Conservation (phyloP, 371 early-diverging fungal genomes). For the Apophysomyces variabilis region DNA sequence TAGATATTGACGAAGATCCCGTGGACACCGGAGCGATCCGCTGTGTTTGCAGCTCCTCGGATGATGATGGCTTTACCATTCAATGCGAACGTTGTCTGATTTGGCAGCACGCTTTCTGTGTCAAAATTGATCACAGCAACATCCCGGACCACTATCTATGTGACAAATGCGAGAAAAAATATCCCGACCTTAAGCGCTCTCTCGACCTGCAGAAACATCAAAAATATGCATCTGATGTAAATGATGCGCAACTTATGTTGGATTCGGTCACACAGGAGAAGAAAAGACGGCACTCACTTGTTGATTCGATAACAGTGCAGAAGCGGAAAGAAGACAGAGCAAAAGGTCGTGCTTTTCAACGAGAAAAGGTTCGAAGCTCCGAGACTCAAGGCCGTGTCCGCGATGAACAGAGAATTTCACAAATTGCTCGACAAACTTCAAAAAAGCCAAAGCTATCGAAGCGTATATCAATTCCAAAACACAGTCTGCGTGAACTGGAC, state of each 20-base stretch:
- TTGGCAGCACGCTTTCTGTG: constrained; percentile 96
- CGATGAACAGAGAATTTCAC: background rate
- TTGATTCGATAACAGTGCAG: background rate
- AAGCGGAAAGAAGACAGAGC: background rate
- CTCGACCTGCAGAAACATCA: background rate
- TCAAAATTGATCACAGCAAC: constrained; percentile 61
- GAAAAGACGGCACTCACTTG: background rate
- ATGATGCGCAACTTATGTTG: background rate
- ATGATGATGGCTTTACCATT: constrained; percentile 99
- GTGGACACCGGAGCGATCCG: constrained; percentile 89
- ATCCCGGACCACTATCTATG: constrained; percentile 89
- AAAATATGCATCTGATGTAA: constrained; percentile 21
- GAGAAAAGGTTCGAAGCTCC: constrained; percentile 14
- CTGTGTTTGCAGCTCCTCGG: constrained; percentile 91
- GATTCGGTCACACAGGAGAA: background rate
- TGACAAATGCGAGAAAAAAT: constrained; percentile 74
- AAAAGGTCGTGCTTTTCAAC: background rate
- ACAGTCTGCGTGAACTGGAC: constrained; percentile 14
- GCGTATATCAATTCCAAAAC: constrained; percentile 25
- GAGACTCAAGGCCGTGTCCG: constrained; percentile 18
- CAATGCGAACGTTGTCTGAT: constrained; percentile 94
- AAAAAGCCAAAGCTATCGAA: constrained; percentile 33
- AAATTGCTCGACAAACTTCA: constrained; percentile 17
- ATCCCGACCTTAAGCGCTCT: constrained; percentile 40
- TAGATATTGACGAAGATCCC: constrained; percentile 34